Percentiles rank a stretch among this genome's conserved stretches.
phyloP scores from a whole-genome alignment of 2,329 filamentous ascomycete species.

The Clonostachys rhizophaga region DNA sequence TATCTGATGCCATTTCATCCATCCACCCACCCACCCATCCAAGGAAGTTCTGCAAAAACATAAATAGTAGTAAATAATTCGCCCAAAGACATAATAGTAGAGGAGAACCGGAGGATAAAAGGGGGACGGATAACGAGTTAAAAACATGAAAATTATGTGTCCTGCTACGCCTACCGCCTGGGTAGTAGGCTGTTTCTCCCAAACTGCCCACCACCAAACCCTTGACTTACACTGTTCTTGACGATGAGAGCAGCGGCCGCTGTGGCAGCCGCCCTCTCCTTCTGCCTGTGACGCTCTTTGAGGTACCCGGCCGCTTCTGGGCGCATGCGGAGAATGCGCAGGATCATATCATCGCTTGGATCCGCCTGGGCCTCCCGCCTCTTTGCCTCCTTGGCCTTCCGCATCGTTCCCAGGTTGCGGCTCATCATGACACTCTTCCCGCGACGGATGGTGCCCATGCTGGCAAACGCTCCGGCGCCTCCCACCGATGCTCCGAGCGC shows the following conservation, averaged over 20 bases:
- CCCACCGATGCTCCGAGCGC: constrained; percentile 14
- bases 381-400: constrained; percentile 92
- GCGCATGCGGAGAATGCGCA: constrained; percentile 90
- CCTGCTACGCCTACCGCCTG: constrained; percentile 25
- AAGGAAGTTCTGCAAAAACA: not conserved
- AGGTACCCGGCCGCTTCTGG: constrained; percentile 85
- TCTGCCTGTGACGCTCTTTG: constrained; percentile 86
- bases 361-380: constrained; percentile 93
- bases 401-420: constrained; percentile 93
- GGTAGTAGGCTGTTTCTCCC: constrained; percentile 37
- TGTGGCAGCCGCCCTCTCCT: constrained; percentile 85
- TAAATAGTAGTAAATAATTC: not conserved
- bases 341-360: constrained; percentile 96
- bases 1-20: constrained; percentile 18
- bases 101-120: no score
- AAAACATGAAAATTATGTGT: no score
- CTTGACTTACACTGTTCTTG: constrained; percentile 72
- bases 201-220: constrained; percentile 40
- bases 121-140: no score
- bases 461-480: constrained; percentile 45
- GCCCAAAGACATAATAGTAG: not conserved
- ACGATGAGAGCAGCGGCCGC: constrained; percentile 94
- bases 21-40: constrained; percentile 2
- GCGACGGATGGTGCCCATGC: constrained; percentile 61
- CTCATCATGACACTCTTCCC: constrained; percentile 87